phyloP scores from a whole-genome alignment of 768 basidiomycete species.

The Favolaschia claudopus region DNA sequence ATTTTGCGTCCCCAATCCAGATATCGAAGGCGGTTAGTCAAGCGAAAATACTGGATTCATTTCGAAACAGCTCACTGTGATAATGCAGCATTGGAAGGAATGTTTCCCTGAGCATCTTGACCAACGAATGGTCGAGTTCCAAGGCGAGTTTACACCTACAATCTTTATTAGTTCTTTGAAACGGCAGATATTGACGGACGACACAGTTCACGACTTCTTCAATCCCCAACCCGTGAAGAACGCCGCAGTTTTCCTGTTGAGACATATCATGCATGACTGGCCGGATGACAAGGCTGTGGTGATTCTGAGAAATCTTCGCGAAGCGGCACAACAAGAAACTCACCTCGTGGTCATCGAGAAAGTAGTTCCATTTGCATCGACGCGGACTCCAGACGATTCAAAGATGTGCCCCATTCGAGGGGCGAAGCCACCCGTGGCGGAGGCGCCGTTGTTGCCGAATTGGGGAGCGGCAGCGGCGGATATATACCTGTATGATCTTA shows the following conservation, averaged over 20 bases:
- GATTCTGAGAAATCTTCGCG: constrained; percentile 38
- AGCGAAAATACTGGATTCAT: background rate
- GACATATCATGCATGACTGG: constrained; percentile 43
- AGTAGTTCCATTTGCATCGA: constrained; percentile 15
- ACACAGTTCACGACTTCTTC: constrained; percentile 34
- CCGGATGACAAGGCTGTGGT: constrained; percentile 24
- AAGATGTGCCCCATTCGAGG: background rate
- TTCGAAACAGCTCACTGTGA: background rate
- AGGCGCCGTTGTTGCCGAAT: constrained; percentile 4
- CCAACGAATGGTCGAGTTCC: background rate
- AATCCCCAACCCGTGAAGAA: constrained; percentile 31
- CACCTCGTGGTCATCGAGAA: constrained; percentile 36
- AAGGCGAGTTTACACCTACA: background rate
- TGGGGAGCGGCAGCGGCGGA: constrained; percentile 6
- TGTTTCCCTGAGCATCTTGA: background rate
- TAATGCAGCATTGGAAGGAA: background rate
- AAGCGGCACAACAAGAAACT: constrained; percentile 32
- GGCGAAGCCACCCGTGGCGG: background rate
- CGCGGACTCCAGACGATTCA: background rate
- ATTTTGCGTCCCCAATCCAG: background rate
- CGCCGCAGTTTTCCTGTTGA: constrained; percentile 38
- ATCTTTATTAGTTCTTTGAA: too few species aligned
- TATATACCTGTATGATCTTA: constrained; percentile 1
- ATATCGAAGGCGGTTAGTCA: background rate
- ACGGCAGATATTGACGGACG: too few species aligned